Conservation (phyloP, 1,284 basidiomycete genomes). For the Sanghuangporus sanghuang region DNA sequence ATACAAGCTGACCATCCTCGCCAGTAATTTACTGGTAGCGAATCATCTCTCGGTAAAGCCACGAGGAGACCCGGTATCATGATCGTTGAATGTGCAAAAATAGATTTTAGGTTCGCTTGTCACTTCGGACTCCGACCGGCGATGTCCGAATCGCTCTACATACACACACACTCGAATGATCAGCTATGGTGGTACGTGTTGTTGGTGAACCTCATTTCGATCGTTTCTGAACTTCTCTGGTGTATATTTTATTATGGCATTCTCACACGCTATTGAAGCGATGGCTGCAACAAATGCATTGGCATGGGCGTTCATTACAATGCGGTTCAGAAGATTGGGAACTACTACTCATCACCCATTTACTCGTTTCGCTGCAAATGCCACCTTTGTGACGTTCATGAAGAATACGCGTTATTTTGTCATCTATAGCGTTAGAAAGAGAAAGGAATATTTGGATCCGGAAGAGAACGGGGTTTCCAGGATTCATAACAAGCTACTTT, state of each 20-base stretch:
- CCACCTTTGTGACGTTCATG: constrained; percentile 90
- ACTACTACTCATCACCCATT: constrained; percentile 92
- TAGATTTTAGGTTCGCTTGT: too few species aligned
- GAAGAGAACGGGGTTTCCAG: constrained; percentile 91
- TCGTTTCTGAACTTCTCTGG: not conserved
- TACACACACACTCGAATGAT: too few species aligned
- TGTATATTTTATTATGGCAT: not conserved
- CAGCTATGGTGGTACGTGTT: too few species aligned
- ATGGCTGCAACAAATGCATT: constrained; percentile 48
- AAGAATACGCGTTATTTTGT: constrained; percentile 98
- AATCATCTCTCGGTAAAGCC: too few species aligned
- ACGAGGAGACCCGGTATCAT: too few species aligned
- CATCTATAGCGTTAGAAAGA: constrained; percentile 80
- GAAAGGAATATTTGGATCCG: constrained; percentile 94
- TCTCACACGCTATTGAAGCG: constrained; percentile 42
- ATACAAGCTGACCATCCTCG: too few species aligned
- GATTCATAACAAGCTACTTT: constrained; percentile 60
- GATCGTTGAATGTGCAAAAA: too few species aligned
- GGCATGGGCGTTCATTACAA: too few species aligned
- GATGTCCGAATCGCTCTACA: constrained; percentile 47
- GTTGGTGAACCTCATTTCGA: not conserved
- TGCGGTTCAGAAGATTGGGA: constrained; percentile 21
- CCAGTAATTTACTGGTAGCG: too few species aligned
- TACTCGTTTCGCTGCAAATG: constrained; percentile 96
- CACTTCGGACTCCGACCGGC: too few species aligned